phyloP scores from a whole-genome alignment of 1,284 basidiomycete genomes.

The Athelia psychrophila region DNA sequence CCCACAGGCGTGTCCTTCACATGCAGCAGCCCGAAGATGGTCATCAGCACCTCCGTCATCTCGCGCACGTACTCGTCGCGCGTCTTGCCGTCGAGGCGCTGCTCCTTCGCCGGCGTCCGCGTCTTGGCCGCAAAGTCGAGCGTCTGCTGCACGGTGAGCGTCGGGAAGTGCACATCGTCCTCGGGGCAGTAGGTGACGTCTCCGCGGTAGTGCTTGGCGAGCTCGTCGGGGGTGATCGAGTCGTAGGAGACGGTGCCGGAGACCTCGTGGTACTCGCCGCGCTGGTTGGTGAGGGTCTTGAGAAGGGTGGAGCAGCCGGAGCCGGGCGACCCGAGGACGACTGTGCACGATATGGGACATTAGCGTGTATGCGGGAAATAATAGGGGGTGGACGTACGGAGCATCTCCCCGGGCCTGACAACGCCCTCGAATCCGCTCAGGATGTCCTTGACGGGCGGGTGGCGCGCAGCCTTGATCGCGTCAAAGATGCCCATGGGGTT shows the following conservation, averaged over 20 bases:
- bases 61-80: conserved; percentile 45
- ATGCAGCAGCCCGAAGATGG: conserved; percentile 74
- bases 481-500: conserved; percentile 29
- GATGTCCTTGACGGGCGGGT: conserved; percentile 42
- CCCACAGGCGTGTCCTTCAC: conserved; percentile 63
- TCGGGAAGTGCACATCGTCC: conserved; percentile 72
- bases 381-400: conserved; percentile 33
- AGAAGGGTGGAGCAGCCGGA: conserved; percentile 76
- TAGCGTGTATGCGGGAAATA: too few relatives aligned
- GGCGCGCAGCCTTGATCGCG: conserved; percentile 24
- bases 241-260: conserved; percentile 69
- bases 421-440: conserved; percentile 48
- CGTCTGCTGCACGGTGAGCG: conserved; percentile 70
- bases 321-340: conserved; percentile 64
- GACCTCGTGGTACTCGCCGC: conserved; percentile 55
- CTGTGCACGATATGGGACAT: conserved; percentile 19
- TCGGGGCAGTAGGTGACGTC: conserved; percentile 70
- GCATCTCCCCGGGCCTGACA: conserved; percentile 60
- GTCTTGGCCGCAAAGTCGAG: conserved; percentile 62
- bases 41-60: conserved; percentile 54
- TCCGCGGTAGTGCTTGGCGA: conserved; percentile 57
- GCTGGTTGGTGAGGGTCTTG: conserved; percentile 69
- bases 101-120: conserved; percentile 43
- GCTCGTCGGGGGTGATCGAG: conserved; percentile 52
- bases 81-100: conserved; percentile 38